Conservation (phyloP, 2,329 filamentous ascomycete species). For the Apiospora pterosperma region DNA sequence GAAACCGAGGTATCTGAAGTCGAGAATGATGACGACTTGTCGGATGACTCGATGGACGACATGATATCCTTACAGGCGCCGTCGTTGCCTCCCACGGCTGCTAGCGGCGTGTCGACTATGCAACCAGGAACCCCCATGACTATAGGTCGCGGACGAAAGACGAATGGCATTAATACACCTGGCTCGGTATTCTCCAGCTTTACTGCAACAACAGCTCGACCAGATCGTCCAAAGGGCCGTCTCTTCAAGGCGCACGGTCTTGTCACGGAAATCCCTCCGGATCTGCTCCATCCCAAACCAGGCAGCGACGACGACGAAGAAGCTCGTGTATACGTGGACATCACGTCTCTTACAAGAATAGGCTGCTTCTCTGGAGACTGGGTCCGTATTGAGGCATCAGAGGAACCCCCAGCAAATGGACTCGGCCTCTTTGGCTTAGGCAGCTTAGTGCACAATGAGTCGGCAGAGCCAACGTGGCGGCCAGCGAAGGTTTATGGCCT, state of each 20-base stretch:
- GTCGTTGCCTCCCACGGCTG: slow-evolving; percentile 70
- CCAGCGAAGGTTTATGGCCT: slow-evolving; percentile 87
- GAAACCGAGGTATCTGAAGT: slow-evolving; percentile 59
- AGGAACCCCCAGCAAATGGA: slow-evolving; percentile 68
- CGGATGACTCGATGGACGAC: slow-evolving; percentile 88
- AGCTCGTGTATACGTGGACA: slow-evolving; percentile 85
- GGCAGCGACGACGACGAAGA: slow-evolving; percentile 77
- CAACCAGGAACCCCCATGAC: slow-evolving; percentile 80
- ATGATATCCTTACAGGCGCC: slow-evolving; percentile 88
- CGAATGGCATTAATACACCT: slow-evolving; percentile 75
- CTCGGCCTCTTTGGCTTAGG: slow-evolving; percentile 66
- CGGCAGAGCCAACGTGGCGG: slow-evolving; percentile 67
- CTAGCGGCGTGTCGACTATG: slow-evolving; percentile 75
- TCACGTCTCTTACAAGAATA: slow-evolving; percentile 79
- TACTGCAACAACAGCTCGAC: slow-evolving; percentile 77
- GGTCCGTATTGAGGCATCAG: slow-evolving; percentile 78
- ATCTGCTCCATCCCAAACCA: slow-evolving; percentile 82
- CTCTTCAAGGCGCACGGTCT: slow-evolving; percentile 83
- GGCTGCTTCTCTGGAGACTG: slow-evolving; percentile 98
- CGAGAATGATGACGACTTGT: slow-evolving; percentile 71
- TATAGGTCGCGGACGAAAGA: slow-evolving; percentile 58
- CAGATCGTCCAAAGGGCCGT: slow-evolving; percentile 68
- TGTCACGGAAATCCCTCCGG: slow-evolving; percentile 66
- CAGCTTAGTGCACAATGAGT: slow-evolving; percentile 60
- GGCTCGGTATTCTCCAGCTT: slow-evolving; percentile 88